Evolutionary conservation across 1,139 yeast genomes (phyloP).

Genomic region (Hansenula lynferdii): DNA sequence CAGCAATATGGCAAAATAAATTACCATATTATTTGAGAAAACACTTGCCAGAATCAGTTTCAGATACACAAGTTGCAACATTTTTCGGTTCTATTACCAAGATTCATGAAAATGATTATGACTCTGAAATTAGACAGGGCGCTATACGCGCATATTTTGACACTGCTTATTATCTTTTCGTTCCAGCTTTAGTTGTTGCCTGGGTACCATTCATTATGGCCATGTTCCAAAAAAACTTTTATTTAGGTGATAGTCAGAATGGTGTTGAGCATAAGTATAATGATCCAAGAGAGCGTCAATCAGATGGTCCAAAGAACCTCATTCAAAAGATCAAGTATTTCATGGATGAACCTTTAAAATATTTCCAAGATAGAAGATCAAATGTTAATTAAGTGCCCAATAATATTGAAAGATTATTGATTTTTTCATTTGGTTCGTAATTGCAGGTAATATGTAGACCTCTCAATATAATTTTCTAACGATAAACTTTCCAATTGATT

Average conservation of each 20-base stretch:
- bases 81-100: constrained; percentile 2
- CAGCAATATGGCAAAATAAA: constrained; percentile 28
- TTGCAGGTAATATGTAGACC: no score
- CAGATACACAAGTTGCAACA: constrained; percentile 3
- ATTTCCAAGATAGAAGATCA: no score
- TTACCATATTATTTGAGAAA: constrained; percentile 5
- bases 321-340: no score
- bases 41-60: constrained; percentile 3
- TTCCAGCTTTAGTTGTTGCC: constrained; percentile 5
- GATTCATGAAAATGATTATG: constrained; percentile 2
- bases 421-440: no score
- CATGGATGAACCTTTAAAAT: constrained; percentile 4
- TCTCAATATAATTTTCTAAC: no score
- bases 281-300: no score
- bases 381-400: no score
- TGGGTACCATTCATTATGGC: constrained; percentile 6
- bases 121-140: constrained; percentile 7
- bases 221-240: constrained; percentile 8
- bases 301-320: no score
- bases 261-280: constrained; percentile 4
- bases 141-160: constrained; percentile 7
- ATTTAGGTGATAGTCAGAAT: constrained; percentile 8
- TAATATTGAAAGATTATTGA: no score
- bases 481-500: no score
- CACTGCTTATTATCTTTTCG: constrained; percentile 5